A percentile compares a stretch with the other conserved stretches of the same genome.
These are phyloP conservation scores for Tillandsia fasciculata DNA, from an alignment of 176 grass and related monocot species.

Conservation along the genomic window DNA sequence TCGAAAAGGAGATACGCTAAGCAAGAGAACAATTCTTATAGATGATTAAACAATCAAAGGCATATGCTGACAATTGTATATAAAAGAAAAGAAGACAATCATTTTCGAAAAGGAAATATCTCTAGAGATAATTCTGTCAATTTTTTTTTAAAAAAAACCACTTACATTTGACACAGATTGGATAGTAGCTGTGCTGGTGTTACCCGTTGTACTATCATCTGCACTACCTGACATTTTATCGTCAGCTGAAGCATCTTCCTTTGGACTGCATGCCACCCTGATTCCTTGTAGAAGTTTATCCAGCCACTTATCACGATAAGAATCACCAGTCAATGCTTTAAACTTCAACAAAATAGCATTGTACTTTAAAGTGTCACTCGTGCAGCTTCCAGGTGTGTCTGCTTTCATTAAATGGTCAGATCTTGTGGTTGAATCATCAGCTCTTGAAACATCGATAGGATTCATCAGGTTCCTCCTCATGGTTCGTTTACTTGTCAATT, in stretches of 20 bases:
- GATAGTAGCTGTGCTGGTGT: slow-evolving; percentile 26
- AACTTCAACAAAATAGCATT: slow-evolving; percentile 44
- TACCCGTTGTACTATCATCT: neutral
- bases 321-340: slow-evolving; percentile 51
- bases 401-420: slow-evolving; percentile 51
- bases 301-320: slow-evolving; percentile 70
- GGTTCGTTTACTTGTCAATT: slow-evolving; percentile 37
- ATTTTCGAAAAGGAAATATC: neutral
- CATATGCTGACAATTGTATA: neutral
- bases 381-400: slow-evolving; percentile 56
- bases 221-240: slow-evolving; percentile 18
- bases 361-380: slow-evolving; percentile 46
- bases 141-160: slow-evolving; percentile 1
- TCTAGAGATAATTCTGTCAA: neutral
- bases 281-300: slow-evolving; percentile 78
- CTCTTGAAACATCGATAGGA: slow-evolving; percentile 53
- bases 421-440: slow-evolving; percentile 23
- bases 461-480: slow-evolving; percentile 36
- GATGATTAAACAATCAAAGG: neutral
- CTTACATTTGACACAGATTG: slow-evolving; percentile 47
- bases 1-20: neutral
- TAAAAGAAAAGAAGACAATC: neutral
- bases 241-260: slow-evolving; percentile 26
- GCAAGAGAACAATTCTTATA: neutral
- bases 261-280: slow-evolving; percentile 31